phyloP scores from a whole-genome alignment of 805 yeast genomes.

The Yarrowia phangngaensis region DNA sequence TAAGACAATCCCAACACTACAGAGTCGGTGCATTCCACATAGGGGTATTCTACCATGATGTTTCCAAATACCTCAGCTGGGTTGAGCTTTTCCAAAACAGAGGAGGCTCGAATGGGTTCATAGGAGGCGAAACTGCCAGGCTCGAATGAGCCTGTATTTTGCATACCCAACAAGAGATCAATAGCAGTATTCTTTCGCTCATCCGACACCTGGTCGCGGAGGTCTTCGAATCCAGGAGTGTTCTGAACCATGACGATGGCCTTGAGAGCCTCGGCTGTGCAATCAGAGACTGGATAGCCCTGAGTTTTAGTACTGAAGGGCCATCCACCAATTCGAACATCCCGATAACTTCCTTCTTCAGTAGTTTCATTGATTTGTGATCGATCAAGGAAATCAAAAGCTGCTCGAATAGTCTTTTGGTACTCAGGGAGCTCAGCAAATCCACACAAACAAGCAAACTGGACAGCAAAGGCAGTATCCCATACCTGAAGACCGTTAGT shows the following conservation, averaged over 20 bases:
- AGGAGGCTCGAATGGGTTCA: constrained; percentile 79
- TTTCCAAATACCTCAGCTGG: constrained; percentile 99
- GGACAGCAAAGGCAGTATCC: constrained; percentile 92
- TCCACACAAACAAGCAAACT: constrained; percentile 75
- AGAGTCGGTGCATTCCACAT: constrained; percentile 97
- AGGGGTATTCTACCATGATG: constrained; percentile 97
- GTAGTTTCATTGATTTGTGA: constrained; percentile 85
- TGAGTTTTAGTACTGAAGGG: constrained; percentile 94
- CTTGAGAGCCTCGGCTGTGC: constrained; percentile 93
- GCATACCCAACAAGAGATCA: constrained; percentile 70
- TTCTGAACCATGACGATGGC: constrained; percentile 89
- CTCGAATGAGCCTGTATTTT: constrained; percentile 73
- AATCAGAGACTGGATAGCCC: constrained; percentile 94
- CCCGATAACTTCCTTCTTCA: constrained; percentile 73
- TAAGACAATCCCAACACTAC: constrained; percentile 82
- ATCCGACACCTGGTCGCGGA: constrained; percentile 52
- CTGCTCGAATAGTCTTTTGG: constrained; percentile 57
- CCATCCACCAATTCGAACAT: constrained; percentile 84
- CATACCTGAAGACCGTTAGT: constrained; percentile 97
- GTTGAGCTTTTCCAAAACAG: constrained; percentile 68
- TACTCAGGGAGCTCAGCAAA: constrained; percentile 66
- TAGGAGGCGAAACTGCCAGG: constrained; percentile 91
- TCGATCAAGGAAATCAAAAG: constrained; percentile 67
- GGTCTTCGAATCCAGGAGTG: constrained; percentile 50
- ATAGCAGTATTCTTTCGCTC: constrained; percentile 61